These are phyloP conservation scores for Clitoria ternatea DNA, from an alignment of 306 rosid species.

Conservation along the genomic window DNA sequence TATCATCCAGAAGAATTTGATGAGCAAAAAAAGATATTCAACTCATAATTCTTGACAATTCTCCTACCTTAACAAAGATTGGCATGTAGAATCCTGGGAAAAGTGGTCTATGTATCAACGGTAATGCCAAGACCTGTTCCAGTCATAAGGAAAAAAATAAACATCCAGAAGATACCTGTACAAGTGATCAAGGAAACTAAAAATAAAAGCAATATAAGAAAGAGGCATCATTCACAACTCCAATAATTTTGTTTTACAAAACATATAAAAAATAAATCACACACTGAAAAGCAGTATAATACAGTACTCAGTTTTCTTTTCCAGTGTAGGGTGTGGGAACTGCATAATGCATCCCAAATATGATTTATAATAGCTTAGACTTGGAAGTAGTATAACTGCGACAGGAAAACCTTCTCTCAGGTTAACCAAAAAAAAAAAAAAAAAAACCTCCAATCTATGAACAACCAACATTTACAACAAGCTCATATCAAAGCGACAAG, in stretches of 20 bases:
- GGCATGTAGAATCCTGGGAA: conserved; percentile 99
- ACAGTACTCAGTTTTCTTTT: not conserved
- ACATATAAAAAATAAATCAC: not conserved
- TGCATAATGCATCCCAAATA: conserved; percentile 5
- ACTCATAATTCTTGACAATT: conserved; percentile 7
- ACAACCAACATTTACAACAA: not conserved
- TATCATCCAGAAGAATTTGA: conserved; percentile 11
- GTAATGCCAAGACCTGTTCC: conserved; percentile 90
- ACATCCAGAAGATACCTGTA: not conserved
- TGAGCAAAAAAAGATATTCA: not conserved
- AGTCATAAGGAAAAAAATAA: conserved; percentile 6
- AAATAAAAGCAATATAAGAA: not conserved
- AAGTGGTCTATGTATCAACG: conserved; percentile 92
- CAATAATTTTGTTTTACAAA: not conserved
- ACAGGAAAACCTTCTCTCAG: not conserved
- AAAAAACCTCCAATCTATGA: not conserved
- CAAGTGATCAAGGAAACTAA: not conserved
- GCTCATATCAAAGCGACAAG: not conserved
- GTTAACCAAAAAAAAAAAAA: not conserved
- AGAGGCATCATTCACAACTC: conserved; percentile 4
- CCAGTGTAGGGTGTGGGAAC: not conserved
- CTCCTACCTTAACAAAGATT: conserved; percentile 81
- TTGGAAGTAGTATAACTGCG: not conserved
- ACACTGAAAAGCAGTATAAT: not conserved
- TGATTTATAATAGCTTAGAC: not conserved